Base-by-base conservation (phyloP, 192 early-diverging fungal species). In the Coemansia aciculifera region DNA sequence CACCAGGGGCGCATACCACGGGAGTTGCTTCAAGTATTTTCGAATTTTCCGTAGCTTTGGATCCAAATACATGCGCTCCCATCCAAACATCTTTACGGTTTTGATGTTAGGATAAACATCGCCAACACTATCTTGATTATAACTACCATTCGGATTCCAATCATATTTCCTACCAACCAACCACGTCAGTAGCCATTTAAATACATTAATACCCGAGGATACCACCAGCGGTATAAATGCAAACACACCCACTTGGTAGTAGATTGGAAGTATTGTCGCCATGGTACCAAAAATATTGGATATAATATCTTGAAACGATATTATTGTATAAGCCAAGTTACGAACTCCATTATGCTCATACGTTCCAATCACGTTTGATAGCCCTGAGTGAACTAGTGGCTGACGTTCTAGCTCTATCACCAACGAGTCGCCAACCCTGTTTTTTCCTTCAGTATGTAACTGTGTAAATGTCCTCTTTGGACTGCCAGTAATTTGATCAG, bases 1-100 rank as follows among this genome's bases (percentile, higher is more conserved):
- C 32, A 60, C 32, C 17, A 60, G 32, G n/a, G 59, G 59, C 17
- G 32, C 38, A 60, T 60, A 60, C 59, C 59, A 60, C 12, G 31
- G 29, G 12, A 32, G 32, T 12, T 13, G 32, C 10, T 36, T 36
- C 12, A 4, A 2, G 9, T 60, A 37, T 19, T 2, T 21, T 15
- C 38, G 13, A 27, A 2, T 60, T 34, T 32, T 17, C n/a, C 38
- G 34, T 17, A 63, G n/a, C 19, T n/a, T 24, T 40, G 21, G 39
- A 24, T 63, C 61, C 8, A 27, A 15, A 24, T 63, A 43, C 38
- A 40, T 63, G 7, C 38, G 19, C 24, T 63, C 61, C 61, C 61
- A 63, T 15, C 61, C 61, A 40, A 40, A 40, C 24, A 63, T 39
- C 23, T 63, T 63, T 17, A 63, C 39, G n/a, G 61, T 37, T 27